Percentiles rank a stretch among this genome's conserved stretches.
phyloP scores from a whole-genome alignment of 306 rosid species.

The Hippophae tibetana region DNA sequence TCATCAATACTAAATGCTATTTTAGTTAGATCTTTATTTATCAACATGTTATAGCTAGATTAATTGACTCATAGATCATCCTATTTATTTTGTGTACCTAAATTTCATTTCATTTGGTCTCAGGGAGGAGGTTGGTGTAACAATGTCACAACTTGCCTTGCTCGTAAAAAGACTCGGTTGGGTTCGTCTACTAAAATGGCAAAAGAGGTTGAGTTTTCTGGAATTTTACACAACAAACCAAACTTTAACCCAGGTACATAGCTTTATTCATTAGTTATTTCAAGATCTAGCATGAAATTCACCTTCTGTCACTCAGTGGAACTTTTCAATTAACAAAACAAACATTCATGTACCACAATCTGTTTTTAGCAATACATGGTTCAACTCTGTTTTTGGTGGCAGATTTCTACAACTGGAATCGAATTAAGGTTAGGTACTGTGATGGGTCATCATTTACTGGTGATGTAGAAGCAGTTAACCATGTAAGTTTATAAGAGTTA shows the following conservation, averaged over 20 bases:
- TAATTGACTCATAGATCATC: background rate
- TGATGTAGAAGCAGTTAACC: conserved; percentile 27
- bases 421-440: conserved; percentile 72
- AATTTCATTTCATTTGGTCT: background rate
- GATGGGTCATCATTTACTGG: conserved; percentile 87
- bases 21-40: no score
- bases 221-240: conserved; percentile 53
- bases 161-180: conserved; percentile 43
- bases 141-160: conserved; percentile 40
- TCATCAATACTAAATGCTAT: background rate
- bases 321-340: background rate
- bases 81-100: background rate
- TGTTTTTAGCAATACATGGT: background rate
- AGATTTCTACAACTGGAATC: conserved; percentile 82
- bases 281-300: background rate
- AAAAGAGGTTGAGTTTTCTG: conserved; percentile 48
- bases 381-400: conserved; percentile 1
- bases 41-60: background rate
- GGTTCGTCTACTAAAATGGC: conserved; percentile 70
- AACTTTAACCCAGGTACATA: conserved; percentile 59
- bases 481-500: no score
- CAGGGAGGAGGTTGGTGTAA: conserved; percentile 96
- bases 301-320: background rate
- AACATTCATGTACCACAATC: background rate
- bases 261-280: background rate